Conservation (phyloP, 2,329 filamentous ascomycete species). For the Fusarium sp. region DNA sequence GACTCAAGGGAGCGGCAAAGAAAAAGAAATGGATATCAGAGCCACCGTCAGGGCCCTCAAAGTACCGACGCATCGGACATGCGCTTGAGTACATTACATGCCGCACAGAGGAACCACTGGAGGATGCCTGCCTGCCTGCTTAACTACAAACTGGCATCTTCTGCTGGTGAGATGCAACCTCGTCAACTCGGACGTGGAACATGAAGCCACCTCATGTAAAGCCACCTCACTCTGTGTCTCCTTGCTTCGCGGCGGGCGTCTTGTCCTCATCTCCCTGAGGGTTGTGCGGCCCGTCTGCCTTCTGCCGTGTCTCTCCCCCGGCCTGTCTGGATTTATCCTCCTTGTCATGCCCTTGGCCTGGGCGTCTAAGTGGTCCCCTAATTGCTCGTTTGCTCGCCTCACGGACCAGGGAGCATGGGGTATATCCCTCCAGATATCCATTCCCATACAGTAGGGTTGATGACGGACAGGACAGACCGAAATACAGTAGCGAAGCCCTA, state of each 20-base stretch:
- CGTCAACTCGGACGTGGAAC: not conserved
- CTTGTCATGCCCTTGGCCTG: constrained; percentile 30
- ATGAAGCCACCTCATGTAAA: constrained; percentile 32
- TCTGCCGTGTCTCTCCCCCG: constrained; percentile 23
- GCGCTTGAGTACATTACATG: not conserved
- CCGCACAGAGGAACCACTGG: constrained; percentile 5
- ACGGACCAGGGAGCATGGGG: constrained; percentile 34
- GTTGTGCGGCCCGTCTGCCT: constrained; percentile 16
- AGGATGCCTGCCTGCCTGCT: not conserved
- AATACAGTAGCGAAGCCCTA: constrained; percentile 2
- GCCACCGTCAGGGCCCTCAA: not conserved
- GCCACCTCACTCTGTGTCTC: constrained; percentile 20
- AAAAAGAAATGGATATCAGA: not conserved
- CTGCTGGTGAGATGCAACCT: constrained; percentile 24
- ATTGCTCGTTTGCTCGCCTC: constrained; percentile 32
- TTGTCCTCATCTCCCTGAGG: not conserved
- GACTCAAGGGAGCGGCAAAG: constrained; percentile 19
- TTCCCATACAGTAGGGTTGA: constrained; percentile 10
- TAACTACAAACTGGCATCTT: not conserved
- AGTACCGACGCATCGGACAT: constrained; percentile 18
- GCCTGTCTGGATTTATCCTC: constrained; percentile 26
- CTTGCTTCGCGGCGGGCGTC: constrained; percentile 7
- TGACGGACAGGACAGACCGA: not conserved
- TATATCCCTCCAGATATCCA: constrained; percentile 18
- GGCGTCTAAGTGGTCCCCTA: constrained; percentile 34